A percentile compares a stretch with the other conserved stretches of the same genome.
phyloP scores from a whole-genome alignment of 2,329 filamentous ascomycete species.

The Ceratocystis colombiana region DNA sequence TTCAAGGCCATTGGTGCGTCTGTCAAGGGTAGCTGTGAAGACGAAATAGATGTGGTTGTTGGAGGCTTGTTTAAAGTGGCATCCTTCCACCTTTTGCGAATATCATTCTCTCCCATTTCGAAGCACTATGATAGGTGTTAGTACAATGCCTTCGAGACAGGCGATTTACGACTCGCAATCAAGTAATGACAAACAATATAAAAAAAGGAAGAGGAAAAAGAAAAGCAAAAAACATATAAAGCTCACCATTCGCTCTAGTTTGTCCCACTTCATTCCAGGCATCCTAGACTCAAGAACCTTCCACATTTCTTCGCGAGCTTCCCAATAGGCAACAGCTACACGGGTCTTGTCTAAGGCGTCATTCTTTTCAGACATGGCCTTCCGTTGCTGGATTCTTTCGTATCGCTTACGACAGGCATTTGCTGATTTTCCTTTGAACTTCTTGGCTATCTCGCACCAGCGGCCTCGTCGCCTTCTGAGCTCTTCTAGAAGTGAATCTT shows the following conservation, averaged over 20 bases:
- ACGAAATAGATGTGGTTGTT: background rate
- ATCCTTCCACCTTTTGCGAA: conserved; percentile 24
- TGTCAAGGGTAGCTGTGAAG: background rate
- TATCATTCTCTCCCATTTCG: conserved; percentile 25
- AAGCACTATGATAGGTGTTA: conserved; percentile 22
- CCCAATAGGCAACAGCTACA: conserved; percentile 69
- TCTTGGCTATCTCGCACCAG: conserved; percentile 24
- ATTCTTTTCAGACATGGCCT: conserved; percentile 34
- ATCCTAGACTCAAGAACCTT: conserved; percentile 57
- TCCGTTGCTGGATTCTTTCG: conserved; percentile 69
- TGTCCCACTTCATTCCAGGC: conserved; percentile 69
- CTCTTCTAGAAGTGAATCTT: conserved; percentile 34
- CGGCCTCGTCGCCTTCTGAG: conserved; percentile 22
- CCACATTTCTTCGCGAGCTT: conserved; percentile 74
- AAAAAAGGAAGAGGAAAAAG: background rate
- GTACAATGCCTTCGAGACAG: background rate
- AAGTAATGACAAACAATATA: background rate
- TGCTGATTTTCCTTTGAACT: conserved; percentile 67
- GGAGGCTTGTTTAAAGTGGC: conserved; percentile 4
- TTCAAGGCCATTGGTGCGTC: background rate
- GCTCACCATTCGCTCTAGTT: conserved; percentile 52
- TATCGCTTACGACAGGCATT: conserved; percentile 87
- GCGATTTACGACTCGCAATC: background rate
- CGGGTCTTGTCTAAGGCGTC: conserved; percentile 52
- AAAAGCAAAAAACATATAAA: background rate